These are phyloP conservation scores for Pseudoscleropodium purum DNA, from an alignment of 225 moss, liverwort and hornwort species.

Conservation along the genomic window DNA sequence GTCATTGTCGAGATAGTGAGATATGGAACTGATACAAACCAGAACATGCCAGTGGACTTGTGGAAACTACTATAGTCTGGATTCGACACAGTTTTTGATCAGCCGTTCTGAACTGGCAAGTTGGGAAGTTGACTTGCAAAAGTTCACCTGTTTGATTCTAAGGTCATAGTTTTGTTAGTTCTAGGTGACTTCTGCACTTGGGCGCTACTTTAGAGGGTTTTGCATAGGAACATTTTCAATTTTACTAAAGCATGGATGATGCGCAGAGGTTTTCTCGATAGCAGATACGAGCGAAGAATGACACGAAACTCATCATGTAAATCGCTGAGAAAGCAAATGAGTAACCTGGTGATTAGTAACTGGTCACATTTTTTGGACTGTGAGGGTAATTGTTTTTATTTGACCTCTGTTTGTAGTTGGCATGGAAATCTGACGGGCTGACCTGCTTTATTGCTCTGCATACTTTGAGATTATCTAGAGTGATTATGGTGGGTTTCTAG, in stretches of 20 bases:
- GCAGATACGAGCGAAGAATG: not conserved
- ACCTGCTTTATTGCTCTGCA: not conserved
- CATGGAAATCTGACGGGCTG: not conserved
- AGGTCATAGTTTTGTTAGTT: not conserved
- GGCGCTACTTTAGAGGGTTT: not conserved
- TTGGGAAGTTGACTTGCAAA: not conserved
- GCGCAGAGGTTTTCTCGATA: not conserved
- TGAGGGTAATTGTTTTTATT: not conserved
- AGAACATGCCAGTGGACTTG: not conserved
- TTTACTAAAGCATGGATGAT: not conserved
- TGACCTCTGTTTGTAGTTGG: not conserved
- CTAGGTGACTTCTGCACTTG: not conserved
- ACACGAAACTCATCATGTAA: not conserved
- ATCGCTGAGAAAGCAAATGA: not conserved
- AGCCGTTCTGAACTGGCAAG: not conserved
- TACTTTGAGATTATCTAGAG: not conserved
- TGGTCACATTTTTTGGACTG: not conserved
- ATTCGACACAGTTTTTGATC: not conserved
- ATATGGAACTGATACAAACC: conserved; percentile 1
- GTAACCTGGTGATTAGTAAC: not conserved
- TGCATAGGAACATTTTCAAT: not conserved
- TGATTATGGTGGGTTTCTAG: not conserved
- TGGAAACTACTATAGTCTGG: not conserved
- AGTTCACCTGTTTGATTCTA: not conserved
- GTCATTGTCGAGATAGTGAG: conserved; percentile 10